Evolutionary conservation across 352 stramenopile species (phyloP).

Genomic region (Globisporangium mamillatum): DNA sequence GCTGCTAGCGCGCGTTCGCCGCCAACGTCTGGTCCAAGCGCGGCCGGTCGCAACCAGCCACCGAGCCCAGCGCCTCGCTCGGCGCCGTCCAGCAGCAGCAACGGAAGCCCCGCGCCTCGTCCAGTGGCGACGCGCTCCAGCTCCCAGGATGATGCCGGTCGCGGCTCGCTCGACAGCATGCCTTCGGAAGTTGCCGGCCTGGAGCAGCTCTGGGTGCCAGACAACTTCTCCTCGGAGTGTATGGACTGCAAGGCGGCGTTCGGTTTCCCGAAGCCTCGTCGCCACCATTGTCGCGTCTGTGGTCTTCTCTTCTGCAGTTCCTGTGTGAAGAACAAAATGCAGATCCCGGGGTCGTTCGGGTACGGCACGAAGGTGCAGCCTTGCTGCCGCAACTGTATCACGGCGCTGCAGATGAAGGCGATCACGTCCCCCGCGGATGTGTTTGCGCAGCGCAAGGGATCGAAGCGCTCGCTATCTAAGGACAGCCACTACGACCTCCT

Average conservation of each 20-base stretch:
- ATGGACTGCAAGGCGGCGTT: constrained; percentile 87
- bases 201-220: constrained; percentile 83
- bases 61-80: constrained; percentile 19
- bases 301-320: constrained; percentile 77
- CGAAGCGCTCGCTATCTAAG: constrained; percentile 42
- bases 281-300: constrained; percentile 85
- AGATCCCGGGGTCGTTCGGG: constrained; percentile 73
- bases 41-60: constrained; percentile 1
- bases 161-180: constrained; percentile 50
- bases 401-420: constrained; percentile 79
- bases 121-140: constrained; percentile 19
- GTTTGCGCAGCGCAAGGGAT: constrained; percentile 73
- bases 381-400: constrained; percentile 83
- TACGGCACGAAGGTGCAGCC: constrained; percentile 74
- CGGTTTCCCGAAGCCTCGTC: constrained; percentile 75
- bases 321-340: constrained; percentile 85
- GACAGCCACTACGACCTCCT: constrained; percentile 69
- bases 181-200: constrained; percentile 63
- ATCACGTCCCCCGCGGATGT: constrained; percentile 85
- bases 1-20: constrained; percentile 25
- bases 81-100: constrained; percentile 7
- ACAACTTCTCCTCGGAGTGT: constrained; percentile 86
- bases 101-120: neutral
- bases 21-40: constrained; percentile 25
- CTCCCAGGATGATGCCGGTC: constrained; percentile 24